Conservation (phyloP, 805 yeast genomes). For the Lipomyces yamadae region DNA sequence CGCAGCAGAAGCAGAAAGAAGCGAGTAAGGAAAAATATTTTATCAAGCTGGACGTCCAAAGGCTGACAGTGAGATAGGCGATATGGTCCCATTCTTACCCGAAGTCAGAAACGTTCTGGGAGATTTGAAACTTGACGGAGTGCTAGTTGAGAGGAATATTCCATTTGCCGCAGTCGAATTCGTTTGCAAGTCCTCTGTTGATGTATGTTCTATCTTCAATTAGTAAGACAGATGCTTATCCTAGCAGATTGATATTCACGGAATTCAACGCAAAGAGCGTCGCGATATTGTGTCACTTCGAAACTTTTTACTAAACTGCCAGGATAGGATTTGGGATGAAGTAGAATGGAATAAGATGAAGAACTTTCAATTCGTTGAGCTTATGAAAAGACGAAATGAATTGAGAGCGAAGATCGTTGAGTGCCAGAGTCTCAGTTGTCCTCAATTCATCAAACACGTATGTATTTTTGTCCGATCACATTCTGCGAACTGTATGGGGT, state of each 20-base stretch:
- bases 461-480: not conserved
- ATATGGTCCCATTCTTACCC: conserved; percentile 31
- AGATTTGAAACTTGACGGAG: conserved; percentile 14
- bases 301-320: conserved; percentile 8
- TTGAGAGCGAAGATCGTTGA: conserved; percentile 45
- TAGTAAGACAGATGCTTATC: not conserved
- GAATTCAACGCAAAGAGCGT: conserved; percentile 16
- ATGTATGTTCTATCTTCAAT: conserved; percentile 6
- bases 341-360: conserved; percentile 49
- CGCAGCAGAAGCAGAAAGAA: conserved; percentile 16
- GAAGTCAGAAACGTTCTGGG: conserved; percentile 16
- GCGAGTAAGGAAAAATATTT: not conserved
- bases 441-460: conserved; percentile 37
- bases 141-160: conserved; percentile 45
- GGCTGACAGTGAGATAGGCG: conserved; percentile 7
- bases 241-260: conserved; percentile 21
- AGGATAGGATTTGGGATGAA: conserved; percentile 49
- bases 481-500: not conserved
- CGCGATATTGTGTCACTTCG: conserved; percentile 16
- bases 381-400: conserved; percentile 49
- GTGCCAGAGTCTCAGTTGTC: conserved; percentile 47
- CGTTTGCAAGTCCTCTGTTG: conserved; percentile 48
- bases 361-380: conserved; percentile 47
- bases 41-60: not conserved
- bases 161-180: conserved; percentile 52